Evolutionary conservation across 169 alveolate genomes (phyloP).

Genomic region (Prorocentrum cordatum): DNA sequence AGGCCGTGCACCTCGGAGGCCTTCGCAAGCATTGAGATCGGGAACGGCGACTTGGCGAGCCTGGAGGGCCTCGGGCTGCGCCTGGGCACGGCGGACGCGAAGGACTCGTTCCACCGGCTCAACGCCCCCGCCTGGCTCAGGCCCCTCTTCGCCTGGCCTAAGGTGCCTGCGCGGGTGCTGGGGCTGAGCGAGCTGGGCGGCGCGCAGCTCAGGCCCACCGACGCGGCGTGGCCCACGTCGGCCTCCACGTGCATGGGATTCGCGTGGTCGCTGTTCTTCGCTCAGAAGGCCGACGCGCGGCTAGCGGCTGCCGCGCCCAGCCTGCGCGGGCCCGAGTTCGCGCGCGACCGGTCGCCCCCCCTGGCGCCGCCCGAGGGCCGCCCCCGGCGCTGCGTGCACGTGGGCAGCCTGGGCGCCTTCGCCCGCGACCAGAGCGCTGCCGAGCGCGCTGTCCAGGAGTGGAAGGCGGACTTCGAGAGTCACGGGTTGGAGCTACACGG

Average conservation of each 20-base stretch:
- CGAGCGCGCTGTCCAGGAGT: background rate
- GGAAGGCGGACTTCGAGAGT: background rate
- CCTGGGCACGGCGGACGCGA: background rate
- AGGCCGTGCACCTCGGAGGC: background rate
- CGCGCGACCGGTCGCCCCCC: too few relatives aligned
- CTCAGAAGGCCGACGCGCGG: background rate
- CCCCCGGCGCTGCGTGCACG: background rate
- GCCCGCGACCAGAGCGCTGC: background rate
- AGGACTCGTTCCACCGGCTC: background rate
- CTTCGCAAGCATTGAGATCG: background rate
- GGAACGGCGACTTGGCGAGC: background rate
- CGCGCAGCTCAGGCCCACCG: background rate
- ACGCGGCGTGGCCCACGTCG: background rate
- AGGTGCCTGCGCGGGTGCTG: background rate
- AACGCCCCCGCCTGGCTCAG: background rate
- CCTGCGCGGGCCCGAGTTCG: too few relatives aligned
- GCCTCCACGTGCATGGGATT: background rate
- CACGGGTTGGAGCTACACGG: background rate
- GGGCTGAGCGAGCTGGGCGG: background rate
- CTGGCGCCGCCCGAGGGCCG: too few relatives aligned
- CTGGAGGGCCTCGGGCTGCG: background rate
- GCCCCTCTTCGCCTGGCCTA: background rate
- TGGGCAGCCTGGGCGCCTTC: background rate
- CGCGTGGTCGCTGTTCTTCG: background rate
- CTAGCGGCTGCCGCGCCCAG: too few relatives aligned